Evolutionary conservation across 2,329 filamentous ascomycete genomes (phyloP).

Genomic region (Trichophyton benhamiae): DNA sequence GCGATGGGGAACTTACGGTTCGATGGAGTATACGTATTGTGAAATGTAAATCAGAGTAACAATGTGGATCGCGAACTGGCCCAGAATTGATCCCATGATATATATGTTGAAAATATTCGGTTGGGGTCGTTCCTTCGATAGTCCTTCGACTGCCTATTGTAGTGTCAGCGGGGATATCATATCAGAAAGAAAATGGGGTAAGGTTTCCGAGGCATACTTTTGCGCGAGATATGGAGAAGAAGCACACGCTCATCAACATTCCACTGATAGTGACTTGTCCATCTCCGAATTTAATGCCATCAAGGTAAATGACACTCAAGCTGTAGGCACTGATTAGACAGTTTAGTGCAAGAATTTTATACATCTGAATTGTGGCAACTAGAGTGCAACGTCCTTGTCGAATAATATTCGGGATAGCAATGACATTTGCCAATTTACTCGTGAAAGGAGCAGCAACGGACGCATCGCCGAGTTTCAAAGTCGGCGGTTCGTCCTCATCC

Average conservation of each 20-base stretch:
- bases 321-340: constrained; percentile 97
- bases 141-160: constrained; percentile 65
- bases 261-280: constrained; percentile 97
- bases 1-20: constrained; percentile 52
- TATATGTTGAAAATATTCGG: constrained; percentile 99
- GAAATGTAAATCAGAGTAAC: constrained; percentile 89
- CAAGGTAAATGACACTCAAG: constrained; percentile 86
- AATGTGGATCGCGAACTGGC: constrained; percentile 94
- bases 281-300: constrained; percentile 98
- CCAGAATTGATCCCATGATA: constrained; percentile 94
- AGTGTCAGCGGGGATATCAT: constrained; percentile 6
- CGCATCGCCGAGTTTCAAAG: constrained; percentile 91
- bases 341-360: constrained; percentile 97
- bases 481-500: constrained; percentile 79
- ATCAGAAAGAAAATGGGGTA: constrained; percentile 9
- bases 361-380: constrained; percentile 98
- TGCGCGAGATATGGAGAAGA: constrained; percentile 94
- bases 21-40: constrained; percentile 70
- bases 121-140: constrained; percentile 94
- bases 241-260: constrained; percentile 99
- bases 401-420: constrained; percentile 96
- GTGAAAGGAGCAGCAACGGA: constrained; percentile 96
- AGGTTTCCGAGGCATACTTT: constrained; percentile 42
- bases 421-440: constrained; percentile 90
- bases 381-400: constrained; percentile 94